Evolutionary conservation across 2,329 filamentous ascomycete species (phyloP), one percentile per base, ranked within the genome.

Genomic region (Nigrospora oryzae): DNA sequence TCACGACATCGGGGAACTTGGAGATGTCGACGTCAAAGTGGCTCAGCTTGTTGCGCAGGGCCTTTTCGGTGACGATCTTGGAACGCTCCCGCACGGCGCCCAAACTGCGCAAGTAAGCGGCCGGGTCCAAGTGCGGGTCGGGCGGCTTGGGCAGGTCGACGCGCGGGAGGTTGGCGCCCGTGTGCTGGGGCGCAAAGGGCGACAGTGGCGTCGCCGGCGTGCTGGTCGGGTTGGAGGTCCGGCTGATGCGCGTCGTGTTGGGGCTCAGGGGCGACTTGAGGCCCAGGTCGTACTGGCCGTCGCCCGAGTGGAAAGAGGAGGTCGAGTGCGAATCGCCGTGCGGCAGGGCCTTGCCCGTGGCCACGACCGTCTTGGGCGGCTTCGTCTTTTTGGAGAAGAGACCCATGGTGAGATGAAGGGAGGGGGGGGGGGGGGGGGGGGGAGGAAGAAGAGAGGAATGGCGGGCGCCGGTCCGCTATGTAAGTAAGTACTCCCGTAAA

Each of bases 1-100:
- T 77, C 13, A 90, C 88, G 1, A 91, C 91, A 52, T 91, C 86
- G 38, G 74, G 67, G 62, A 95, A 91, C 65, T 91, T 94, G 66
- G 66, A 67, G 74, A 90, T 81, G 64, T 96, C 90, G 40, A 95
- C 89, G 52, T 87, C 84, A 57, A 96, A 96, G 63, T 96, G 90
- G 54, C 78, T 79, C 49, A 95, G 75, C 54, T 86, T 74, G 59
- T 95, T 88, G 52, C 73, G 75, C 57, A 86, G 74, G 11, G 89
- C 88, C 69, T 86, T 90, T 51, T 86, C 78, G 49, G 87, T 75
- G 43, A 95, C 74, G 52, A 91, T 69, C 56, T 70, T 78, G 59
- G 79, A 84, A 51, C 89, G 73, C 57, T 96, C 89, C 50, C 93
- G 78, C 23, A 98, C 89, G 28, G 93, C 82, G 57, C 88, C 82